Evolutionary conservation across 768 basidiomycete genomes (phyloP).

Genomic region (Hydnum rufescens): DNA sequence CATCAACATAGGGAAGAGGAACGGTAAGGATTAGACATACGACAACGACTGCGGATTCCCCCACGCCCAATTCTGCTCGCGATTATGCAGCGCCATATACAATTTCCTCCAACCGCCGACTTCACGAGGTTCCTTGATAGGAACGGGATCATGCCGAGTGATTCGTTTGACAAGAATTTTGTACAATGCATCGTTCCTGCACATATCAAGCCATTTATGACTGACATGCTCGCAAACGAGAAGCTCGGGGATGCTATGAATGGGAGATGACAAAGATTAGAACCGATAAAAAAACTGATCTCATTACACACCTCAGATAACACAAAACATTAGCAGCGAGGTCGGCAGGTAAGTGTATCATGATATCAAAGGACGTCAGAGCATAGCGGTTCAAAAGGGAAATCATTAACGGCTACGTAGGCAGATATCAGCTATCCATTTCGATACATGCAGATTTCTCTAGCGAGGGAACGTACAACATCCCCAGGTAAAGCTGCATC

Average conservation of each 20-base stretch:
- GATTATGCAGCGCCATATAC: constrained; percentile 64
- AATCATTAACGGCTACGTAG: constrained; percentile 65
- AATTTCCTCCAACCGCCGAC: constrained; percentile 44
- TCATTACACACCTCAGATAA: constrained; percentile 19
- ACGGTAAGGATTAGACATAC: not conserved
- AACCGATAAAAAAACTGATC: constrained; percentile 35
- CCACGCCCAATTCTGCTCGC: constrained; percentile 60
- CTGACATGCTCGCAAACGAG: constrained; percentile 64
- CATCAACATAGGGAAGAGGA: not conserved
- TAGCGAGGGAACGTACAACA: constrained; percentile 21
- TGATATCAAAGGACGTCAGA: constrained; percentile 62
- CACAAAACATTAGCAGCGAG: constrained; percentile 45
- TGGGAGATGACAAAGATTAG: constrained; percentile 26
- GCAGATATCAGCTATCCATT: constrained; percentile 43
- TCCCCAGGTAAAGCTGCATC: constrained; percentile 16
- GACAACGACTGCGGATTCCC: not conserved
- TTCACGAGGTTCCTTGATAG: constrained; percentile 16
- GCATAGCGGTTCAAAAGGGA: constrained; percentile 69
- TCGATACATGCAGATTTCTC: constrained; percentile 5
- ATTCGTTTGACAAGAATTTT: not conserved
- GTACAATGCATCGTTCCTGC: not conserved
- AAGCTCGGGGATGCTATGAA: constrained; percentile 35
- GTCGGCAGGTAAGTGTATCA: constrained; percentile 48
- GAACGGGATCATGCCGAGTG: constrained; percentile 8
- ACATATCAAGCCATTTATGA: constrained; percentile 25